Conservation (phyloP, 1,139 yeast genomes). For the Sporopachydermia cereana region DNA sequence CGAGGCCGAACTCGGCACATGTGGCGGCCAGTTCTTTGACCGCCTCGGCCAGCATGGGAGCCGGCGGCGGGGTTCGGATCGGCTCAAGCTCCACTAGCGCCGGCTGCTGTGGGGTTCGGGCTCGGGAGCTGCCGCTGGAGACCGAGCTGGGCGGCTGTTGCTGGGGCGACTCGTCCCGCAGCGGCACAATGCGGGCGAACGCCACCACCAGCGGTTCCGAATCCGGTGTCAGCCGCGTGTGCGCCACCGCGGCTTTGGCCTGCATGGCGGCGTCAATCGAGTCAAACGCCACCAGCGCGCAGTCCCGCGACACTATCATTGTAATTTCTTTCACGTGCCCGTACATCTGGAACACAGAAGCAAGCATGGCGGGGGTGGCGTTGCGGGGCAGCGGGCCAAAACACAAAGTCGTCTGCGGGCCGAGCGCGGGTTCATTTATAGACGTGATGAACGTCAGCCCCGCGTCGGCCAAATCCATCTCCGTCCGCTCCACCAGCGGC, state of each 20-base stretch:
- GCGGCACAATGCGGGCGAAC: constrained; percentile 3
- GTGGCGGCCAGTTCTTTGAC: constrained; percentile 11
- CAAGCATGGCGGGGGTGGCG: background rate
- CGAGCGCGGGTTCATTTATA: background rate
- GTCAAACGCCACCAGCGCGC: constrained; percentile 6
- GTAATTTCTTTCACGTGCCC: background rate
- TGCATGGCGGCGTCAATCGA: constrained; percentile 5
- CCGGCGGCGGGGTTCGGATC: background rate
- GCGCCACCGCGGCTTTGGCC: constrained; percentile 6
- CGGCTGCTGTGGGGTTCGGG: no score
- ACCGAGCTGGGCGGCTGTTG: background rate
- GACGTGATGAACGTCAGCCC: constrained; percentile 2
- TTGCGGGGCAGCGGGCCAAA: background rate
- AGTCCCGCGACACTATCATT: background rate
- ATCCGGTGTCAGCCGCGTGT: background rate
- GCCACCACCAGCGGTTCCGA: constrained; percentile 2
- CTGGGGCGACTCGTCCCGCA: background rate
- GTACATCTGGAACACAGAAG: background rate
- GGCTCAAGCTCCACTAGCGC: background rate
- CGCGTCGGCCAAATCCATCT: background rate
- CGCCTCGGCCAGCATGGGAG: constrained; percentile 9
- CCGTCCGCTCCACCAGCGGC: background rate
- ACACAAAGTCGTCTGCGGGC: constrained; percentile 6
- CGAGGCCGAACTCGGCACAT: background rate
- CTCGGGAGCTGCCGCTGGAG: background rate